These are phyloP conservation scores for Carnegiea gigantea DNA, from an alignment of 179 eudicot genomes.

Conservation along the genomic window DNA sequence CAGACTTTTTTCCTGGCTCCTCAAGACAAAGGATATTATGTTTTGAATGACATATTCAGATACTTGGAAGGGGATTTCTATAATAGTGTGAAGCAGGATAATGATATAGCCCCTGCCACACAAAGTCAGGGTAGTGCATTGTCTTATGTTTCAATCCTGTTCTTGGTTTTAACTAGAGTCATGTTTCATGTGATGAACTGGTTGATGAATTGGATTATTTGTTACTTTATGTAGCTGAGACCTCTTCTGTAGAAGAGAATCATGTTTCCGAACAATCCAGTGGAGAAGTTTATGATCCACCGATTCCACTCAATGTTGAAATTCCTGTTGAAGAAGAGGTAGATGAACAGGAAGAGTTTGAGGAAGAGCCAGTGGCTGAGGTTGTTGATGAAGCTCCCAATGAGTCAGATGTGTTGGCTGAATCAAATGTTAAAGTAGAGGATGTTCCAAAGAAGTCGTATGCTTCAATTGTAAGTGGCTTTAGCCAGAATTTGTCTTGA, in stretches of 20 bases:
- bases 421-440: conserved; percentile 49
- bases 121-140: conserved; percentile 47
- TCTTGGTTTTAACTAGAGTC: not conserved
- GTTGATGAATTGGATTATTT: not conserved
- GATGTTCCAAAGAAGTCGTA: conserved; percentile 78
- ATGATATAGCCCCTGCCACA: conserved; percentile 35
- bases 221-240: conserved; percentile 32
- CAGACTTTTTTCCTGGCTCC: conserved; percentile 93
- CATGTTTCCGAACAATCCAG: conserved; percentile 48
- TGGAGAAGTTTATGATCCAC: conserved; percentile 39
- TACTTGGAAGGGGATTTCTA: conserved; percentile 44
- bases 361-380: conserved; percentile 61
- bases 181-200: not conserved
- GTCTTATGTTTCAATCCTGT: not conserved
- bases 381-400: conserved; percentile 58
- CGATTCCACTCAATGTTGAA: conserved; percentile 39
- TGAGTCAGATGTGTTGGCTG: conserved; percentile 40
- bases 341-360: conserved; percentile 38
- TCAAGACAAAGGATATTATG: conserved; percentile 80
- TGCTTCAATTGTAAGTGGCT: conserved; percentile 88
- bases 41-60: conserved; percentile 81
- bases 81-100: conserved; percentile 26
- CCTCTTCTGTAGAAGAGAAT: conserved; percentile 41
- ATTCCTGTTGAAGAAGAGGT: conserved; percentile 37
- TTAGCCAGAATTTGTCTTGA: not conserved